Conservation (phyloP, 768 basidiomycete species). For the Tylopilus plumbeoviolaceoides region DNA sequence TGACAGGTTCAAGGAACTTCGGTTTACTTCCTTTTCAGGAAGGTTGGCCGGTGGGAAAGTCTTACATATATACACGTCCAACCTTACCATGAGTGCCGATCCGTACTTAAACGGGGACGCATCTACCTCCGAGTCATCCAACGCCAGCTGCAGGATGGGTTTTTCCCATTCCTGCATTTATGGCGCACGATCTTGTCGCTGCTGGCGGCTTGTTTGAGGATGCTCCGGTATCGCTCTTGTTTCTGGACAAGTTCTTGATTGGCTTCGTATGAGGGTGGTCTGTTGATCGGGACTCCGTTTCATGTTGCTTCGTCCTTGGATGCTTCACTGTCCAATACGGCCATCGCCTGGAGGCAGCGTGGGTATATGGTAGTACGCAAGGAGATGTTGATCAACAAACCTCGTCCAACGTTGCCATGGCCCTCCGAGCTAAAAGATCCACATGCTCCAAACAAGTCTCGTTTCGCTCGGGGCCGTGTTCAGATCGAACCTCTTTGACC, state of each 20-base stretch:
- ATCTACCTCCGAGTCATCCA: constrained; percentile 57
- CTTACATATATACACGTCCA: no score
- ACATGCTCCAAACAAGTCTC: constrained; percentile 72
- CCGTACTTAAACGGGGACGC: not conserved
- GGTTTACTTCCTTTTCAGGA: no score
- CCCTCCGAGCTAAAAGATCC: constrained; percentile 57
- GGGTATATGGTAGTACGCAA: not conserved
- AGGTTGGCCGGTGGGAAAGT: no score
- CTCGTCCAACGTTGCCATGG: constrained; percentile 67
- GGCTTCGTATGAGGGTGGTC: constrained; percentile 73
- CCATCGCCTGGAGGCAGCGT: constrained; percentile 59
- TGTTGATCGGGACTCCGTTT: constrained; percentile 41
- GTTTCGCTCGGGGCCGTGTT: constrained; percentile 71
- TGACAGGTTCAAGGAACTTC: no score
- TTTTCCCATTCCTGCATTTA: constrained; percentile 92
- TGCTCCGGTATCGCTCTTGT: constrained; percentile 64
- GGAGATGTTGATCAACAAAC: constrained; percentile 36
- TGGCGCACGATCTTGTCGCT: constrained; percentile 74
- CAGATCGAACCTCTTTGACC: constrained; percentile 77
- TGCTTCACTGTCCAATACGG: constrained; percentile 86
- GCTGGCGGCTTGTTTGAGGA: constrained; percentile 64
- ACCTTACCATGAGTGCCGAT: constrained; percentile 4
- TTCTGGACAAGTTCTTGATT: constrained; percentile 71
- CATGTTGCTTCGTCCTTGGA: constrained; percentile 76
- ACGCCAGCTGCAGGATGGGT: constrained; percentile 63